Conservation (phyloP, 225 moss, liverwort and hornwort species). For the Pseudoscleropodium purum region DNA sequence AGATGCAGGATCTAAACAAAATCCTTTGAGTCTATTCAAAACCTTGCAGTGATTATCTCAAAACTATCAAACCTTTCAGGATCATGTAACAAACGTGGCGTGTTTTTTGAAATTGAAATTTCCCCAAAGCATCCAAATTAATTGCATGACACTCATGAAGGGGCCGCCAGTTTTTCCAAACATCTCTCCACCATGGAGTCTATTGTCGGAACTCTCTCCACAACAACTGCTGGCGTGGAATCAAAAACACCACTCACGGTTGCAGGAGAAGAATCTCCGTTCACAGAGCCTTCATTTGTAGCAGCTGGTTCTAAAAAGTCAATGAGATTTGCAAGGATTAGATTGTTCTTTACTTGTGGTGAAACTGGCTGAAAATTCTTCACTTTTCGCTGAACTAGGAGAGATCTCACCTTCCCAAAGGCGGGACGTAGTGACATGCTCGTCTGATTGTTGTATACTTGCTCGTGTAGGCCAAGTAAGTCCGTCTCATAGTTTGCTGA, state of each 20-base stretch:
- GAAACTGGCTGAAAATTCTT: not conserved
- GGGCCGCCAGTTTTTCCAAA: slow-evolving; percentile 1
- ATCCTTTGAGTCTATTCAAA: not conserved
- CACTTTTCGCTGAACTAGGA: not conserved
- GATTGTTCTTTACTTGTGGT: not conserved
- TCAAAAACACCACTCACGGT: not conserved
- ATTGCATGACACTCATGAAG: not conserved
- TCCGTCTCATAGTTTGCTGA: not conserved
- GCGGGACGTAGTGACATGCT: not conserved
- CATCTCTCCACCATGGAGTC: slow-evolving; percentile 14
- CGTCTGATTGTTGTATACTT: not conserved
- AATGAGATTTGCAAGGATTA: slow-evolving; percentile 18
- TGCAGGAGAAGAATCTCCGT: not conserved
- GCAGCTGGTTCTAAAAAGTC: slow-evolving; percentile 18
- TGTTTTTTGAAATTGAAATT: not conserved
- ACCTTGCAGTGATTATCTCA: not conserved
- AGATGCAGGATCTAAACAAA: not conserved
- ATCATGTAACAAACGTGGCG: not conserved
- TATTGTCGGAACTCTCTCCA: not conserved
- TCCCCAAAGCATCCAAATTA: not conserved
- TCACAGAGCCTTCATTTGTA: not conserved
- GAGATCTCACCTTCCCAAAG: not conserved
- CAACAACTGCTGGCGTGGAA: not conserved
- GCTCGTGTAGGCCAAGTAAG: slow-evolving; percentile 3
- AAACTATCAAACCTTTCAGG: not conserved